Conservation (phyloP, 202 grass and related monocot genomes). For the Setaria viridis region DNA sequence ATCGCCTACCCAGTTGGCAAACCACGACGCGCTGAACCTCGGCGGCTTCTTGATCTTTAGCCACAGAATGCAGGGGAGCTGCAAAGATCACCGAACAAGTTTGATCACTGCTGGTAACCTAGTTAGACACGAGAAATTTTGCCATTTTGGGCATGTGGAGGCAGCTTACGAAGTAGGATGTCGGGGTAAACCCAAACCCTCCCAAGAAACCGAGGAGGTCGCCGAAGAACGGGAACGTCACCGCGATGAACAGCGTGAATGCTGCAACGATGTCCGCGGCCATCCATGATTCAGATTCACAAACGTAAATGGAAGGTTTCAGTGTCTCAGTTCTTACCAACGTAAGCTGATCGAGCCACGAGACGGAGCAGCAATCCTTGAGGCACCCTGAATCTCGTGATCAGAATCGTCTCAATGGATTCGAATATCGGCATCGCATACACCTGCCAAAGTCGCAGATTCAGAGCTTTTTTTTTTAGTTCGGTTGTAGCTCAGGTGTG, state of each 20-base stretch:
- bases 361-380: slow-evolving; percentile 58
- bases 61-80: slow-evolving; percentile 91
- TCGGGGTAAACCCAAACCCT: slow-evolving; percentile 80
- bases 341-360: slow-evolving; percentile 63
- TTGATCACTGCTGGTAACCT: neutral
- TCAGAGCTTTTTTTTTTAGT: neutral
- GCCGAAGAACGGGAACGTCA: slow-evolving; percentile 83
- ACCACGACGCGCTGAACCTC: slow-evolving; percentile 70
- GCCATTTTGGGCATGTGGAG: neutral
- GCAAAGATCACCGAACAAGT: neutral
- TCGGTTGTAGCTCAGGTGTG: neutral
- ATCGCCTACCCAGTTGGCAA: slow-evolving; percentile 67
- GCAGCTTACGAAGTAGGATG: slow-evolving; percentile 64
- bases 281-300: neutral
- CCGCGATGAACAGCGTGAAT: slow-evolving; percentile 70
- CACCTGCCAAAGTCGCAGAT: slow-evolving; percentile 41
- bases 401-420: slow-evolving; percentile 64
- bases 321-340: slow-evolving; percentile 51
- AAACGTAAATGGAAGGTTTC: neutral
- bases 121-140: neutral
- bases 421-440: slow-evolving; percentile 90
- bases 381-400: slow-evolving; percentile 51
- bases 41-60: slow-evolving; percentile 71
- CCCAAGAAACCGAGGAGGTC: slow-evolving; percentile 84
- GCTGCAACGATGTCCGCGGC: slow-evolving; percentile 29